Conservation (phyloP, 139 green algal genomes). For the Coccomyxa sp. region DNA sequence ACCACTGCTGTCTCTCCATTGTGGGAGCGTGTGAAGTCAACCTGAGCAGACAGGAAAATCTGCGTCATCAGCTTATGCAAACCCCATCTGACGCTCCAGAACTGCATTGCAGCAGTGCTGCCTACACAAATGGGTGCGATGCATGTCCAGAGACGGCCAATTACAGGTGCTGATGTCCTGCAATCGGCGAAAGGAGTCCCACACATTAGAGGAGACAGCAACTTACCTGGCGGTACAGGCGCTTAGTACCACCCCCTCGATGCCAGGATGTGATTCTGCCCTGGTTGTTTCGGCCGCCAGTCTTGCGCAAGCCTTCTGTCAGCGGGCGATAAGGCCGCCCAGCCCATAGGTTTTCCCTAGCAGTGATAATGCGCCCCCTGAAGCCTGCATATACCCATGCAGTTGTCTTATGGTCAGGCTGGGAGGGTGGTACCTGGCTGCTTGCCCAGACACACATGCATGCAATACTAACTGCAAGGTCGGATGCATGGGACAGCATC, state of each 20-base stretch:
- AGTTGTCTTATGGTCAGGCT: not conserved
- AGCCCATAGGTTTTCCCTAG: constrained; percentile 49
- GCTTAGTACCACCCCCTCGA: constrained; percentile 70
- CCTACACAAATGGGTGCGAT: not conserved
- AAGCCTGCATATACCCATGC: constrained; percentile 35
- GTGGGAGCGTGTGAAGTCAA: constrained; percentile 58
- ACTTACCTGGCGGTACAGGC: constrained; percentile 47
- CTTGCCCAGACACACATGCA: too few species aligned
- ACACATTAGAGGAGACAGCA: not conserved
- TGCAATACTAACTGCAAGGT: too few species aligned
- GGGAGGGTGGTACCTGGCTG: too few species aligned
- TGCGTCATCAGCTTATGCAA: not conserved
- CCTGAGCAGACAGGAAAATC: not conserved
- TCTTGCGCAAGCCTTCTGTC: constrained; percentile 47
- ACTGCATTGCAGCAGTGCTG: not conserved
- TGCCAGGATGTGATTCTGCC: constrained; percentile 71
- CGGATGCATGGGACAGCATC: not conserved
- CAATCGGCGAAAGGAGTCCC: too few species aligned
- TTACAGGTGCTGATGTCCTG: too few species aligned
- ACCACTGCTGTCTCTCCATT: constrained; percentile 44
- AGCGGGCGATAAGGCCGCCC: constrained; percentile 56
- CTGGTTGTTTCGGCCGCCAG: constrained; percentile 64
- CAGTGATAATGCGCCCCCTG: constrained; percentile 56
- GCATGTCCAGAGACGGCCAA: not conserved
- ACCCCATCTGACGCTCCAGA: not conserved